phyloP scores from a whole-genome alignment of 129 eudicot genomes.

The Saussurea involucrata region DNA sequence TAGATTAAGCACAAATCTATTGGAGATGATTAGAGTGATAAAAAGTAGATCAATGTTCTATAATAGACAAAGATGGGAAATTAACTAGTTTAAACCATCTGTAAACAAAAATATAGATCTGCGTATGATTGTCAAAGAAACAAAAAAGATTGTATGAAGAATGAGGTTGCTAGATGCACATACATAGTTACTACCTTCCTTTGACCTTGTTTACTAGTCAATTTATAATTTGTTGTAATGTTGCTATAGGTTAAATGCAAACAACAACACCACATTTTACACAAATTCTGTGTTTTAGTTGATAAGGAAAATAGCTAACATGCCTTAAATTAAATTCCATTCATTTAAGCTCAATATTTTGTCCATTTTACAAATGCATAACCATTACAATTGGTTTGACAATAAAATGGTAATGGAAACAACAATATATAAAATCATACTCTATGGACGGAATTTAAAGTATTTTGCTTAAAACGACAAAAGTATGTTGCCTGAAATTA shows the following conservation, averaged over 20 bases:
- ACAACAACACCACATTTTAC: too few species aligned
- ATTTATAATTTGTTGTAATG: not conserved
- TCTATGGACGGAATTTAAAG: too few species aligned
- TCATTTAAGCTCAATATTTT: not conserved
- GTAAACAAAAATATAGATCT: not conserved
- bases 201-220: not conserved
- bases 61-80: not conserved
- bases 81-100: not conserved
- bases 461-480: not conserved
- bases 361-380: not conserved
- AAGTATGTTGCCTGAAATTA: not conserved
- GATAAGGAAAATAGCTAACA: not conserved
- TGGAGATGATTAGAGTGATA: not conserved
- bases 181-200: not conserved
- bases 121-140: not conserved
- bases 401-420: too few species aligned
- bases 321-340: not conserved
- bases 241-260: not conserved
- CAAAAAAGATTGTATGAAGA: not conserved
- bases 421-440: too few species aligned
- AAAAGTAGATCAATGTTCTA: not conserved
- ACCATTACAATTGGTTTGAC: too few species aligned
- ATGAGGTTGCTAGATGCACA: not conserved
- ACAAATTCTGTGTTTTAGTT: too few species aligned
- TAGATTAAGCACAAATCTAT: not conserved